These are phyloP conservation scores for Lipomyces japonicus DNA, from an alignment of 805 yeast genomes.

Conservation along the genomic window DNA sequence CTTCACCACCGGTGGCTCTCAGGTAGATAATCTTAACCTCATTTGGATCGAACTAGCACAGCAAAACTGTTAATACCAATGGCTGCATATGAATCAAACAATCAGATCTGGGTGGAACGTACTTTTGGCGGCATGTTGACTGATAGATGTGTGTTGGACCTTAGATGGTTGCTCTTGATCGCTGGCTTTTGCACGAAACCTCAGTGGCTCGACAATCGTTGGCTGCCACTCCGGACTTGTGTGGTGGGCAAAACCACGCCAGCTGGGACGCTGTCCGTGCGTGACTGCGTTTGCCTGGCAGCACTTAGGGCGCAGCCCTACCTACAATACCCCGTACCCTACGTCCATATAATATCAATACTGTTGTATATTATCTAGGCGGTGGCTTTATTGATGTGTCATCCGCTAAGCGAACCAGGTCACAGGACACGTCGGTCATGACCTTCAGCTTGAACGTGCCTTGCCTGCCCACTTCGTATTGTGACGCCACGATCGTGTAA, in stretches of 20 bases:
- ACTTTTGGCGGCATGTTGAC: conserved; percentile 26
- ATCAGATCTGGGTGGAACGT: conserved; percentile 1
- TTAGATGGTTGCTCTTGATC: too few species aligned
- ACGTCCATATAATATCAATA: too few species aligned
- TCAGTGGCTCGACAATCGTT: too few species aligned
- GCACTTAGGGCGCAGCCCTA: background rate
- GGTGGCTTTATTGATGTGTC: background rate
- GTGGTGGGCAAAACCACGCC: too few species aligned
- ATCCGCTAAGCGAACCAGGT: conserved; percentile 14
- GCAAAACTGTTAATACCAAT: background rate
- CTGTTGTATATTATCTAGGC: too few species aligned
- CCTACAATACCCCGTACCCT: background rate
- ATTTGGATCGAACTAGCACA: conserved; percentile 81
- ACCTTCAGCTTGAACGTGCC: conserved; percentile 17
- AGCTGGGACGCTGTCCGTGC: too few species aligned
- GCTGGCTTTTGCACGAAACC: too few species aligned
- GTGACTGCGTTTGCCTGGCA: too few species aligned
- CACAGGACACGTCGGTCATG: conserved; percentile 1
- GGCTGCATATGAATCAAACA: background rate
- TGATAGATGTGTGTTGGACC: too few species aligned
- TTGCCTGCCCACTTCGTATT: conserved; percentile 16
- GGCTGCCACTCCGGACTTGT: too few species aligned
- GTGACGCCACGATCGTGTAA: conserved; percentile 20
- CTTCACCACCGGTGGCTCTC: conserved; percentile 99
- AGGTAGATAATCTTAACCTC: conserved; percentile 98